Evolutionary conservation across 2,329 filamentous ascomycete genomes (phyloP), one percentile per base, ranked within the genome.

Genomic region (Botrytis deweyae): DNA sequence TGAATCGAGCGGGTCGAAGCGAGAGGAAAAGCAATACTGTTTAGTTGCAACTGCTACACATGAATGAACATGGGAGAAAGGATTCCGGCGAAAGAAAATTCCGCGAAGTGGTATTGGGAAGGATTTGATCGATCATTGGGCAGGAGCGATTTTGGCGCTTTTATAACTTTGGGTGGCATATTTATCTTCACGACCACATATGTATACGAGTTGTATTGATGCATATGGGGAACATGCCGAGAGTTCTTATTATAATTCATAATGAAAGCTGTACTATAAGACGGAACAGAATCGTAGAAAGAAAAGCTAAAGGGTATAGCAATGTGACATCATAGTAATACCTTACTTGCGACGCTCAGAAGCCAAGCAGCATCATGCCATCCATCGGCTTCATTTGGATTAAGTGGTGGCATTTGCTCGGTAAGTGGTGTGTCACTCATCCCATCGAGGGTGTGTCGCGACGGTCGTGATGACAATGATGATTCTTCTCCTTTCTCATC

Each of bases 351-450:
- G 76, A 92, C 89, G 76, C 86, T 90, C 72, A 92, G 81, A 65
- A 92, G 81, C 90, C 90, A 92, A 25, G 89, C 89, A 40, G 89
- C 90, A 81, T 92, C 90, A 74, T 88, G 86, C 90, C 90, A 92
- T 14, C 87, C 87, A 25, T 88, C 89, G 62, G 88, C 86, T 70
- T 91, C 86, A 14, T 85, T 83, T 61, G 85, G 85, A 69, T 84
- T 83, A 16, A 85, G 83, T 46, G 79, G 87, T 79, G 85, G 84
- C 58, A 90, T 82, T 16, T 81, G 81, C 67, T 87, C 86, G 66
- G 86, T 83, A 0, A 84, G 80, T 84, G 81, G 67, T 40, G 78
- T 72, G 42, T 81, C 79, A 33, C 75, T 64, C 12, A 75, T 74
- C 42, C 38, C 72, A 46, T 70, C 33, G 14, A 79, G 66, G 66